A percentile compares a stretch with the other conserved stretches of the same genome.
These are phyloP conservation scores for Aspergillus pseudonomiae DNA, from an alignment of 2,329 filamentous ascomycete genomes.

Conservation along the genomic window DNA sequence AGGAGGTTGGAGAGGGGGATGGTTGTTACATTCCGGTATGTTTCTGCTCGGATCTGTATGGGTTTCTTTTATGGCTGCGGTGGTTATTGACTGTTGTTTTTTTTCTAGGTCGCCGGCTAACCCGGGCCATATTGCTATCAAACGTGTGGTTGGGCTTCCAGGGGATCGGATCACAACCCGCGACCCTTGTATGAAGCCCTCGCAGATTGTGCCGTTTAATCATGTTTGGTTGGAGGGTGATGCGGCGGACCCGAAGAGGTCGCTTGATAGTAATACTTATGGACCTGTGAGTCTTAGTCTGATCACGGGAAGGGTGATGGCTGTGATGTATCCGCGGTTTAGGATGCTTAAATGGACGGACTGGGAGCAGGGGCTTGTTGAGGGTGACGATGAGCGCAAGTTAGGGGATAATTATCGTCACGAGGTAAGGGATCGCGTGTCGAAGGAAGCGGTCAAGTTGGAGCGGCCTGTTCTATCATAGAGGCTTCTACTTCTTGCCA, in stretches of 20 bases:
- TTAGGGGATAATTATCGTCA: slow-evolving; percentile 35
- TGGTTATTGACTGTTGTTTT: background rate
- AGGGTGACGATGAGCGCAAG: slow-evolving; percentile 25
- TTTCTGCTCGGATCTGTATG: background rate
- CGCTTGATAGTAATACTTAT: slow-evolving; percentile 84
- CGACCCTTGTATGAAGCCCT: slow-evolving; percentile 58
- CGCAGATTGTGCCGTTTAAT: slow-evolving; percentile 70
- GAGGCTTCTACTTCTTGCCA: slow-evolving; percentile 1
- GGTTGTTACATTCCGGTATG: slow-evolving; percentile 66
- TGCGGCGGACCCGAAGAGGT: slow-evolving; percentile 65
- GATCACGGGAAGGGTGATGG: slow-evolving; percentile 73
- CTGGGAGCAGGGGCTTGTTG: slow-evolving; percentile 38
- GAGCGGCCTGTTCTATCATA: slow-evolving; percentile 33
- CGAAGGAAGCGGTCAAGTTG: slow-evolving; percentile 42
- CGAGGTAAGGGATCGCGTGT: slow-evolving; percentile 38
- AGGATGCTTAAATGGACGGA: slow-evolving; percentile 40
- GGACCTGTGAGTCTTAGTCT: slow-evolving; percentile 78
- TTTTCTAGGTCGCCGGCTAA: slow-evolving; percentile 66
- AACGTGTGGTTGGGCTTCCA: slow-evolving; percentile 78
- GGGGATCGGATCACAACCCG: slow-evolving; percentile 75
- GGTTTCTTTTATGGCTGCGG: slow-evolving; percentile 3
- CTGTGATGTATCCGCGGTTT: slow-evolving; percentile 67
- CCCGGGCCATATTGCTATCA: slow-evolving; percentile 72
- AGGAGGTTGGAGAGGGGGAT: slow-evolving; percentile 68
- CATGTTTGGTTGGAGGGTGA: slow-evolving; percentile 98